These are phyloP conservation scores for Capsella bursapastoris DNA, from an alignment of 345 rosid genomes.

Conservation along the genomic window DNA sequence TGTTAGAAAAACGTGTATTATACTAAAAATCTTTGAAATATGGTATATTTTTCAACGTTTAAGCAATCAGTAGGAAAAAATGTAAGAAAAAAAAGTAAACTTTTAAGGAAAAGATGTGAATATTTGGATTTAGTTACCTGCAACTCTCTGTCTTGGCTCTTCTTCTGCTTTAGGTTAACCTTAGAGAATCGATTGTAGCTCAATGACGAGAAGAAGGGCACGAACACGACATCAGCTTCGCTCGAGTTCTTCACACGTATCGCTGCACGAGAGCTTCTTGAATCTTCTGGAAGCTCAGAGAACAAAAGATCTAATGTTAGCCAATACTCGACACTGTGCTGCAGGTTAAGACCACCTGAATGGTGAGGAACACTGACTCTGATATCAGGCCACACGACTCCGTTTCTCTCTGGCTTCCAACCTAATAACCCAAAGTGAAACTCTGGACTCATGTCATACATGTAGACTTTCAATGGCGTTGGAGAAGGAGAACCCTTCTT, in stretches of 20 bases:
- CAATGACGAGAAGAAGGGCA: slow-evolving; percentile 90
- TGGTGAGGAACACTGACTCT: slow-evolving; percentile 58
- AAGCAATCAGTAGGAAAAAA: not conserved
- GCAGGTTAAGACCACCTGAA: slow-evolving; percentile 95
- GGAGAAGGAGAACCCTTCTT: slow-evolving; percentile 19
- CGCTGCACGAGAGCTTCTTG: slow-evolving; percentile 56
- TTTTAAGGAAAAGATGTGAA: not conserved
- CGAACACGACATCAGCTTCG: slow-evolving; percentile 82
- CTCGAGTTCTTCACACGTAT: slow-evolving; percentile 78
- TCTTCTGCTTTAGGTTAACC: slow-evolving; percentile 61
- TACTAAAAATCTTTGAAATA: not conserved
- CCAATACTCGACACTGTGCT: slow-evolving; percentile 97
- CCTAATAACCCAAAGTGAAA: slow-evolving; percentile 84
- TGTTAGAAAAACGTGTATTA: not conserved
- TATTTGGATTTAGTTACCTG: slow-evolving; percentile 20
- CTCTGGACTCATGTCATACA: slow-evolving; percentile 90
- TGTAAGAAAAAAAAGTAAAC: not conserved
- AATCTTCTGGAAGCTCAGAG: slow-evolving; percentile 60
- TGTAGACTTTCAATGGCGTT: slow-evolving; percentile 65
- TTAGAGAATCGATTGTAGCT: slow-evolving; percentile 79
- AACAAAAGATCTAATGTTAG: slow-evolving; percentile 84
- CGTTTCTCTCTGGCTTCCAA: slow-evolving; percentile 63
- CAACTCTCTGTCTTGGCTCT: slow-evolving; percentile 62
- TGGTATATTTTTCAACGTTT: not conserved
- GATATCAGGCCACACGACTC: slow-evolving; percentile 87